Base-by-base conservation (phyloP, 2,329 filamentous ascomycete species). In the Calonectria multiphialidica region DNA sequence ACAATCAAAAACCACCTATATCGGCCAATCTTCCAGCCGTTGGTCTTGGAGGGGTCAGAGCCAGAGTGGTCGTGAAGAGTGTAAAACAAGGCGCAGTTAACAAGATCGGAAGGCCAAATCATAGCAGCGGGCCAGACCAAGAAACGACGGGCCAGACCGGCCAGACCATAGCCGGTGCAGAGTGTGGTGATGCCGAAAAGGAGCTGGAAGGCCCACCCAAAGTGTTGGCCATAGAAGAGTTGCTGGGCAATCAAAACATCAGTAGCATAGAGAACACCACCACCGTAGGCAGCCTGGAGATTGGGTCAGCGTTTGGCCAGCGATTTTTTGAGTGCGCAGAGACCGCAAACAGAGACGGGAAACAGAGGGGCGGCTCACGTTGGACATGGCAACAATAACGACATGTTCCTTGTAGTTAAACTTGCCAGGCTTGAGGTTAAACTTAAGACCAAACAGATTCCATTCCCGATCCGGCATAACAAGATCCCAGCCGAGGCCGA, bases 341-440 rank as follows among this genome's bases (percentile, higher is more conserved):
- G 8, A 45, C n/a, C 8, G n/a, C 42, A 59, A 37, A 45, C 10
- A 45, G 53, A 23, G 8, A n/a, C 4, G 7, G 53, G 5, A 44
- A 16, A n/a, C 23, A 23, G 50, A 30, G 33, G 49, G 33, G 33
- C 21, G n/a, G 82, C 88, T 83, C 77, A 91, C 90, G 80, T 91
- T 91, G 2, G 90, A 91, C 90, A 92, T 92, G 80, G 90, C 88
- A 28, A 91, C 89, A 75, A 91, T 90, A 45, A 91, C 83, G 63
- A 90, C 88, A 77, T 91, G 90, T 78, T 92, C 90, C 83, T 91
- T 92, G 80, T 87, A 88, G 81, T 91, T 92, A 82, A 91, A 92
- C 23, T 86, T 88, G 21, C 89, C 89, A 0, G 90, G 86, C 71
- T 87, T 87, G 40, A 91, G 82, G 75, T 90, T 90, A 80, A 90